These are phyloP conservation scores for Ascochyta clinopodiicola DNA, from an alignment of 2,329 filamentous ascomycete genomes.

Conservation along the genomic window DNA sequence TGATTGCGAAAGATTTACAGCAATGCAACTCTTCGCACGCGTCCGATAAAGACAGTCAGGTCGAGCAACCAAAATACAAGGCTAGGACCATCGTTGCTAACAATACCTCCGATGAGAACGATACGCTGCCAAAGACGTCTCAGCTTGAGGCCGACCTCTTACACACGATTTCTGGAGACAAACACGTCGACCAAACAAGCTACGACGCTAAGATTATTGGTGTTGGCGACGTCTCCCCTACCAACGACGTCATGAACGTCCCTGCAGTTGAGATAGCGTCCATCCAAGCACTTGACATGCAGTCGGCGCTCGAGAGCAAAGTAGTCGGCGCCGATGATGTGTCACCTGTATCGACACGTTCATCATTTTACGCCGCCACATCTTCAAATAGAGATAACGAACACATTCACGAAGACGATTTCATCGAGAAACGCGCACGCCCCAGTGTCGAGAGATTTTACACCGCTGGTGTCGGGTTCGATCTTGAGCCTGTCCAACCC, in stretches of 20 bases:
- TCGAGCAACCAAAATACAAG: neutral
- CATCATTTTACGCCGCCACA: neutral
- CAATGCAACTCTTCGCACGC: neutral
- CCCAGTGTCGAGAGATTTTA: conserved; percentile 1
- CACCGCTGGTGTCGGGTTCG: conserved; percentile 1
- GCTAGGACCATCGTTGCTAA: neutral
- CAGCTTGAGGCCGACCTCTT: neutral
- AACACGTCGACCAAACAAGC: neutral
- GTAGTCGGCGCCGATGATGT: conserved; percentile 33
- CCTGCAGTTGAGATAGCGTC: neutral
- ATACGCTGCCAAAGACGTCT: neutral
- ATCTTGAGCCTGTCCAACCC: neutral
- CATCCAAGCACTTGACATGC: conserved; percentile 18
- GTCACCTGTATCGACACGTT: conserved; percentile 32
- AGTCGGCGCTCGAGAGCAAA: conserved; percentile 27
- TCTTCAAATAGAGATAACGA: neutral
- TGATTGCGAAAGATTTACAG: neutral
- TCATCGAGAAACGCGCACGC: neutral
- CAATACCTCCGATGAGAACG: neutral
- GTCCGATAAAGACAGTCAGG: neutral
- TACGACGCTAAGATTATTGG: conserved; percentile 30
- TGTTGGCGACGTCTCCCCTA: conserved; percentile 34
- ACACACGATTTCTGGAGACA: neutral
- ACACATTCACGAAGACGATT: neutral
- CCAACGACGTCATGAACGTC: neutral